Base-by-base conservation (phyloP, 768 basidiomycete species). In the Rhodotorula toruloides region DNA sequence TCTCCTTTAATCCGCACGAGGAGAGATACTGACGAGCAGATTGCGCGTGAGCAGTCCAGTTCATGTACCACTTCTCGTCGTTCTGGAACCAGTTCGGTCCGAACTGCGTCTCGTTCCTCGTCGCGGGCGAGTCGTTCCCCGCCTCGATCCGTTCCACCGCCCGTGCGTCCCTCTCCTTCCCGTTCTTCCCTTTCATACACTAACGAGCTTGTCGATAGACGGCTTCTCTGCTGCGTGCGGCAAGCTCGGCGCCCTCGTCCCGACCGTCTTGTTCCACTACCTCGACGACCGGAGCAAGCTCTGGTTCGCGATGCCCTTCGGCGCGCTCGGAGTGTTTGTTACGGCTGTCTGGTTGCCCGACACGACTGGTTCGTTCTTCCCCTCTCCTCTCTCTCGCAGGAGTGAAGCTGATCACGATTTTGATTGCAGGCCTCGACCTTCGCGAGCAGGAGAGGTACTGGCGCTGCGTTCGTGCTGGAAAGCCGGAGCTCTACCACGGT, bases 91-190 rank as follows among this genome's bases (percentile, higher is more conserved):
- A 79, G 66, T 76, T 77, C 67, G 76, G 75, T 9, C 70, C 73
- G 49, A 77, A 76, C 74, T 76, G 75, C 56, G 77, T 76, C 16
- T 77, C 77, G 49, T 80, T 80, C 75, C 66, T 80, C 21, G 76
- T 79, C 56, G 79, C 79, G 29, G 79, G 77, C 48, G 79, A 80
- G 68, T 75, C 78, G 44, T 80, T 73, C 77, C 79, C 79, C 22
- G 76, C 79, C 61, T 77, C 78, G 34, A 75, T 79, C 50, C 76
- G 79, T 55, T 77, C 78, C 11, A 79, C 79, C 43, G 77, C 78
- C 22, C 79, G 55, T 56, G 39, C 40, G 55, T 31, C 11, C n/a
- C 42, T 25, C 27, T 43, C 44, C 21, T 31, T 21, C 27, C 3
- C n/a, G n/a, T 21, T 6, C 19, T 0, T 40, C 3, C 6, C 12